Evolutionary conservation across 805 yeast species (phyloP).

Genomic region (Naumovozyma castellii): DNA sequence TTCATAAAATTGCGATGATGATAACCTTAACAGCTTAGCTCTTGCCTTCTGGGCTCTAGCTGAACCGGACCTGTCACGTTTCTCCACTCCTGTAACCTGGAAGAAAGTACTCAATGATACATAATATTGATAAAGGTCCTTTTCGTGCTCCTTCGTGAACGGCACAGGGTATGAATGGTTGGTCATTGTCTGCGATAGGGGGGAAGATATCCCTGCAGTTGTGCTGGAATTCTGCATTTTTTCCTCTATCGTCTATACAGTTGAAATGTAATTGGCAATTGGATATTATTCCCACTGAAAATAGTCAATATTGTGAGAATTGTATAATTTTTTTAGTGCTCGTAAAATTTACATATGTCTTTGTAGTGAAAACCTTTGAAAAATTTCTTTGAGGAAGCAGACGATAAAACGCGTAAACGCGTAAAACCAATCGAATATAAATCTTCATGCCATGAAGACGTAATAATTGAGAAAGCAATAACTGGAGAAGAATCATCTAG

Average conservation of each 20-base stretch:
- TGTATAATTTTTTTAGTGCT: no score
- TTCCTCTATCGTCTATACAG: background rate
- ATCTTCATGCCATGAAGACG: no score
- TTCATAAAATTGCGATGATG: constrained; percentile 77
- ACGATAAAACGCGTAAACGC: background rate
- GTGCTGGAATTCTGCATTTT: background rate
- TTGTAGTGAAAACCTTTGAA: no score
- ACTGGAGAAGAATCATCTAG: no score
- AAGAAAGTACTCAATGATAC: constrained; percentile 21
- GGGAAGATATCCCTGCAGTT: background rate
- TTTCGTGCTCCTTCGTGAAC: constrained; percentile 7
- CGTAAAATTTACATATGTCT: no score
- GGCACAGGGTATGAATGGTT: background rate
- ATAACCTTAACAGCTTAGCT: constrained; percentile 71
- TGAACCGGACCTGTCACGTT: constrained; percentile 28
- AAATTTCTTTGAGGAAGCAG: background rate
- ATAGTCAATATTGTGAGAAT: no score
- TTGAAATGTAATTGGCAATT: background rate
- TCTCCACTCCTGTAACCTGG: constrained; percentile 21
- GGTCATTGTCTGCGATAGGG: background rate
- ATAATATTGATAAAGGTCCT: constrained; percentile 21
- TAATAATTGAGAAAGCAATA: no score
- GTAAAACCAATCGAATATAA: background rate
- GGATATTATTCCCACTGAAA: no score
- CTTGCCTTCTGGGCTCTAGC: constrained; percentile 70